These are phyloP conservation scores for Parietaria judaica DNA, from an alignment of 306 rosid genomes.

Conservation along the genomic window DNA sequence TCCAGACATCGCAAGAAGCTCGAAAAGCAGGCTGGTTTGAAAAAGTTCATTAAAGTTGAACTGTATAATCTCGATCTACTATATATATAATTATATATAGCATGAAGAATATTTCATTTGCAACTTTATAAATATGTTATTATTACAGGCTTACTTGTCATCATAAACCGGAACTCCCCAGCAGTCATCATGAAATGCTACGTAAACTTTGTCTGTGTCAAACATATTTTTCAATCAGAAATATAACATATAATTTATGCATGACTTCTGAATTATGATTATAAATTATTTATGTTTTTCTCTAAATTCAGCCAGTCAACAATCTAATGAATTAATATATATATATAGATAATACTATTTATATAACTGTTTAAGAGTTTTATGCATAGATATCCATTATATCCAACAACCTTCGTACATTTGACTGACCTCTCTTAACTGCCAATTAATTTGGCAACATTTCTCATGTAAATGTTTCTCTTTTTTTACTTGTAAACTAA, in stretches of 20 bases:
- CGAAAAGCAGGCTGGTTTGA: slow-evolving; percentile 69
- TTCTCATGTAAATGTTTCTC: neutral
- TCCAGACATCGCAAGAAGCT: slow-evolving; percentile 91
- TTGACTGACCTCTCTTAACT: slow-evolving; percentile 8
- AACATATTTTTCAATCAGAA: neutral
- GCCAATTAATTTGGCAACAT: neutral
- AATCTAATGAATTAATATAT: neutral
- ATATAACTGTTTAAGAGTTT: neutral
- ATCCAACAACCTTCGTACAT: neutral
- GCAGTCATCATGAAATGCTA: slow-evolving; percentile 89
- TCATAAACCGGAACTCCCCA: slow-evolving; percentile 97
- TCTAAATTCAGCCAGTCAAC: neutral
- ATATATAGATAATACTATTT: neutral
- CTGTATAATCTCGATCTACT: neutral
- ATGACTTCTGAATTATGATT: neutral
- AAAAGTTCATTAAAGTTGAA: neutral
- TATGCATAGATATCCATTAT: neutral
- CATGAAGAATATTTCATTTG: too few relatives aligned
- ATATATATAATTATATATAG: too few relatives aligned
- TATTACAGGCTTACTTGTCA: slow-evolving; percentile 46
- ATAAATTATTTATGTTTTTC: neutral
- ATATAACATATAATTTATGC: neutral
- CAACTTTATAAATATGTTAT: too few relatives aligned
- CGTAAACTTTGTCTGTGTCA: slow-evolving; percentile 60
- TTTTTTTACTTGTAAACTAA: too few relatives aligned